A percentile compares a stretch with the other conserved stretches of the same genome.
Conservation (phyloP, 2,329 filamentous ascomycete genomes). For the Fusarium nygamai region DNA sequence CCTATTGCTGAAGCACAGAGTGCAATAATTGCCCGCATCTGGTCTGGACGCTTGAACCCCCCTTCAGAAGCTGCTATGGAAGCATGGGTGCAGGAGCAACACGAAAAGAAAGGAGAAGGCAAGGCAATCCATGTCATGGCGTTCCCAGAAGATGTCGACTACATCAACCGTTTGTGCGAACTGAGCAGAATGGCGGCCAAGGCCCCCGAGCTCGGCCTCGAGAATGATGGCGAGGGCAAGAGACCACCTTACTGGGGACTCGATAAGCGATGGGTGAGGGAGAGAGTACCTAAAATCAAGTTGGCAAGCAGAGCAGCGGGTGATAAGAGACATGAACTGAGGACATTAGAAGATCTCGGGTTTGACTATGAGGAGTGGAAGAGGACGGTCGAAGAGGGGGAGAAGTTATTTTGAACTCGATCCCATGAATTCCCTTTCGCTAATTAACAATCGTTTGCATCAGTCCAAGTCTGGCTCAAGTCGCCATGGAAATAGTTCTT, state of each 20-base stretch:
- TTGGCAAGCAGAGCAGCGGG: slow-evolving; percentile 50
- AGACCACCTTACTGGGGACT: slow-evolving; percentile 52
- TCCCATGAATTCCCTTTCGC: background rate
- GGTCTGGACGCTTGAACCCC: slow-evolving; percentile 67
- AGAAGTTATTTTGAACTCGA: slow-evolving; percentile 23
- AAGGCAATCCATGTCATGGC: slow-evolving; percentile 54
- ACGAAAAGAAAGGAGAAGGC: slow-evolving; percentile 58
- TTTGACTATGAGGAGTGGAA: slow-evolving; percentile 51
- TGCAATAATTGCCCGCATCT: slow-evolving; percentile 73
- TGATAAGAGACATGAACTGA: slow-evolving; percentile 47
- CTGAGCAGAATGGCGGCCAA: slow-evolving; percentile 55
- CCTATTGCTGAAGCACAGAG: slow-evolving; percentile 75
- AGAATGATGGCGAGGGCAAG: slow-evolving; percentile 52
- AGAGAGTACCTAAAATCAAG: slow-evolving; percentile 54
- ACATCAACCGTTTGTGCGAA: slow-evolving; percentile 66
- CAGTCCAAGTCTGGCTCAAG: background rate
- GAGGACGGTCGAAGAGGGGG: slow-evolving; percentile 30
- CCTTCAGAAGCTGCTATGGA: slow-evolving; percentile 67
- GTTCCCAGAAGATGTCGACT: slow-evolving; percentile 65
- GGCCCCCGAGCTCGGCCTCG: slow-evolving; percentile 44
- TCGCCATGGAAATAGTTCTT: background rate
- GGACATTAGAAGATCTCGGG: slow-evolving; percentile 49
- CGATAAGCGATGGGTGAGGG: slow-evolving; percentile 53
- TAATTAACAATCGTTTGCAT: background rate
- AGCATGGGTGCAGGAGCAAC: slow-evolving; percentile 66